A percentile compares a stretch with the other conserved stretches of the same genome.
phyloP scores from a whole-genome alignment of 225 moss, liverwort and hornwort species.

The Thuidium tamariscinum region DNA sequence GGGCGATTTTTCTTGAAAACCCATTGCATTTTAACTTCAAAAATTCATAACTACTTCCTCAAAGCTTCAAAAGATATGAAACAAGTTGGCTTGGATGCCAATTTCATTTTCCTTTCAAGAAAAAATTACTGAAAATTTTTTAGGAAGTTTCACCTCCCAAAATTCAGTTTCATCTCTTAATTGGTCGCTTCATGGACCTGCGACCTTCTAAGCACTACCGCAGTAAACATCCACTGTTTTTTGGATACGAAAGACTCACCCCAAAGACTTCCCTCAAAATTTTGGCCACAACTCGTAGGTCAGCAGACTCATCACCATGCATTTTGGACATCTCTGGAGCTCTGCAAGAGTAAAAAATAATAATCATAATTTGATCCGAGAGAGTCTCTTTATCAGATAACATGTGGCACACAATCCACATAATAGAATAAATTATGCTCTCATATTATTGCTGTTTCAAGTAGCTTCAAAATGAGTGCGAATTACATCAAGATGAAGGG shows the following conservation, averaged over 20 bases:
- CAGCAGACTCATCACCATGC: conserved; percentile 56
- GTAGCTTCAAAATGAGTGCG: neutral
- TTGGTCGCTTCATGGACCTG: no score
- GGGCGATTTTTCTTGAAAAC: no score
- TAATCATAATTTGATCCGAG: neutral
- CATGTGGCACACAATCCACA: no score
- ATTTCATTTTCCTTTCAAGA: no score
- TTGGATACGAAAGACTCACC: conserved; percentile 12
- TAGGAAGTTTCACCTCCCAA: no score
- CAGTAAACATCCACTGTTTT: neutral
- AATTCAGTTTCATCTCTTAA: no score
- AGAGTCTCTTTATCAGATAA: neutral
- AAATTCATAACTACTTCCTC: no score
- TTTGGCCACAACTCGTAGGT: conserved; percentile 52
- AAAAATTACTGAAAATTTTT: no score
- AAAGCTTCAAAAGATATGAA: no score
- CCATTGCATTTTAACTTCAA: no score
- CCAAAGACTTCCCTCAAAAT: conserved; percentile 55
- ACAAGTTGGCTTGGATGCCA: no score
- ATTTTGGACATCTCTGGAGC: conserved; percentile 81
- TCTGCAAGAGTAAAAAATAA: conserved; percentile 18
- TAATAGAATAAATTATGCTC: neutral
- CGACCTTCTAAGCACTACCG: neutral
- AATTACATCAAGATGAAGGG: conserved; percentile 53
- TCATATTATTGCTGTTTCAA: neutral